Conservation (phyloP, 768 basidiomycete species). For the Russula ochroleuca region DNA sequence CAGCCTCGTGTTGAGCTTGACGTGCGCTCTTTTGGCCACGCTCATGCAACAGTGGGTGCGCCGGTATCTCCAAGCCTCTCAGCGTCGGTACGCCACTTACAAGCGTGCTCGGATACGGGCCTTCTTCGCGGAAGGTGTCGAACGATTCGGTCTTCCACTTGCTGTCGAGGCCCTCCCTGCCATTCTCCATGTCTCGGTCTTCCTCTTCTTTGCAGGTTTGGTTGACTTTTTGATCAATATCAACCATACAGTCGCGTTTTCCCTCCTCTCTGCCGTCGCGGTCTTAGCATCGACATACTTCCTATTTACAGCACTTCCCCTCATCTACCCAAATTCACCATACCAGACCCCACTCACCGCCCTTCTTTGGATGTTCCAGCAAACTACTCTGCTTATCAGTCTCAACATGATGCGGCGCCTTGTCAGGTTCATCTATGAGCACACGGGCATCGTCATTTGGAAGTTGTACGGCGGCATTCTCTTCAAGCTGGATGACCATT, state of each 20-base stretch:
- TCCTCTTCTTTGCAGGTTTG: conserved; percentile 28
- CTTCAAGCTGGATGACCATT: conserved; percentile 1
- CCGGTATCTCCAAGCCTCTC: conserved; percentile 21
- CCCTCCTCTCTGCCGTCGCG: conserved; percentile 17
- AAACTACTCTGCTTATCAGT: background rate
- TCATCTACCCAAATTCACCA: conserved; percentile 20
- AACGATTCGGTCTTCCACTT: conserved; percentile 21
- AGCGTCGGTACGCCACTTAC: conserved; percentile 18
- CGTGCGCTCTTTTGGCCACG: conserved; percentile 26
- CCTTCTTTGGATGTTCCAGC: conserved; percentile 13
- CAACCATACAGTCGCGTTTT: conserved; percentile 18
- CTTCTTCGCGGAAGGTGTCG: conserved; percentile 24
- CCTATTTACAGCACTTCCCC: conserved; percentile 14
- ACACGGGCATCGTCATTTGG: conserved; percentile 9
- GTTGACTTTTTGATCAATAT: conserved; percentile 21
- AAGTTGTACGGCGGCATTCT: conserved; percentile 11
- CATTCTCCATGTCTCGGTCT: conserved; percentile 24
- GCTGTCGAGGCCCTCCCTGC: conserved; percentile 25
- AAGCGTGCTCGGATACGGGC: conserved; percentile 25
- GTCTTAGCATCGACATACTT: conserved; percentile 18
- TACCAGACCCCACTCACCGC: conserved; percentile 25
- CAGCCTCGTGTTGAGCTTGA: conserved; percentile 24
- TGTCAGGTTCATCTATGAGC: conserved; percentile 13
- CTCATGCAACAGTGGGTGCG: conserved; percentile 27
- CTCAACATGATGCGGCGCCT: conserved; percentile 8